Evolutionary conservation across 768 basidiomycete species (phyloP).

Genomic region (Coprinopsis sp.): DNA sequence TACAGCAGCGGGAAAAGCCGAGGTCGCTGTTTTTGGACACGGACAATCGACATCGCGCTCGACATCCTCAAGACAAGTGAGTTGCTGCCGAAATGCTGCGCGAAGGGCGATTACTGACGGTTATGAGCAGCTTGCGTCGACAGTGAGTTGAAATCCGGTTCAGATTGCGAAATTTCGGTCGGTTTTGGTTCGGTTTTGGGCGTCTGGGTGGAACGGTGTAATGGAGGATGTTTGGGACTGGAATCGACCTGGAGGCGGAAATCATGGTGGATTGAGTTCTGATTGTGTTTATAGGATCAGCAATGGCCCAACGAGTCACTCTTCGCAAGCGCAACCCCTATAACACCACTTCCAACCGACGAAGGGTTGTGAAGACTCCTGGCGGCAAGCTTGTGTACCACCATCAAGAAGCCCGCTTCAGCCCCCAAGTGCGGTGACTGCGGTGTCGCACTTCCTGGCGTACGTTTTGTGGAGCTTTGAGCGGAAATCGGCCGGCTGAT

Average conservation of each 20-base stretch:
- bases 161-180: conserved; percentile 12
- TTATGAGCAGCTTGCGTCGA: background rate
- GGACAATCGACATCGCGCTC: conserved; percentile 42
- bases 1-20: no score
- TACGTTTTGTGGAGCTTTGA: conserved; percentile 38
- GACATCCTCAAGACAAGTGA: conserved; percentile 64
- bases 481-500: no score
- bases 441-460: conserved; percentile 88
- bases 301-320: conserved; percentile 98
- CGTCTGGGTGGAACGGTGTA: conserved; percentile 7
- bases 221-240: background rate
- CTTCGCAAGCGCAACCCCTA: conserved; percentile 98
- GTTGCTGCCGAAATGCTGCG: conserved; percentile 17
- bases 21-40: no score
- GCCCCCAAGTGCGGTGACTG: conserved; percentile 99
- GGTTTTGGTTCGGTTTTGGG: conserved; percentile 4
- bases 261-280: conserved; percentile 1
- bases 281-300: conserved; percentile 18
- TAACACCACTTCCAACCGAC: conserved; percentile 96
- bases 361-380: conserved; percentile 95
- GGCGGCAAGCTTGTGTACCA: conserved; percentile 98
- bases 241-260: background rate
- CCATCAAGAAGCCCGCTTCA: conserved; percentile 89
- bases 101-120: conserved; percentile 12
- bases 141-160: conserved; percentile 30